phyloP scores from a whole-genome alignment of 2,329 filamentous ascomycete species.

The Zasmidium cellare region DNA sequence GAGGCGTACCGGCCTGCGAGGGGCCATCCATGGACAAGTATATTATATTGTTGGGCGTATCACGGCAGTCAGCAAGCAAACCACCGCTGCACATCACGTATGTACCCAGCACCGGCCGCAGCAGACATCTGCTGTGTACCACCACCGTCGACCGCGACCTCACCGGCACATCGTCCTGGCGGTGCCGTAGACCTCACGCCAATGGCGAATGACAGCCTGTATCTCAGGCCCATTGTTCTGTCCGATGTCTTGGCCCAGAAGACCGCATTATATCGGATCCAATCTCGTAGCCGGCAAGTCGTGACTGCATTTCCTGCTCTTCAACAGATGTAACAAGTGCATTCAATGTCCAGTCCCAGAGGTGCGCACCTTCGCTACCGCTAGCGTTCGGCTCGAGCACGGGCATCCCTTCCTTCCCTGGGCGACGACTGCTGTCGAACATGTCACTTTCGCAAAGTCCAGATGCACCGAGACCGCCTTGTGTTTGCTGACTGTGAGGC shows the following conservation, averaged over 20 bases:
- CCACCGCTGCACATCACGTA: background rate
- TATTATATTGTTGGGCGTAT: conserved; percentile 1
- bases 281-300: background rate
- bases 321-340: too few relatives aligned
- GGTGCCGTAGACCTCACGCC: background rate
- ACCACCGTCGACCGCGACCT: background rate
- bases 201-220: background rate
- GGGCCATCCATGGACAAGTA: conserved; percentile 7
- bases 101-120: too few relatives aligned
- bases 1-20: background rate
- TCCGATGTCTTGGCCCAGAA: too few relatives aligned
- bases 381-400: background rate
- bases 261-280: background rate
- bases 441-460: conserved; percentile 1
- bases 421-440: background rate
- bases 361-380: background rate
- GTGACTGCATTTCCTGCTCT: background rate
- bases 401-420: background rate
- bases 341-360: background rate
- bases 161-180: background rate
- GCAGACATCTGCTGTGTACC: background rate
- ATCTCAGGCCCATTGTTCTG: background rate
- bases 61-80: background rate
- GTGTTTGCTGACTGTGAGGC: background rate
- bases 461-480: background rate